Base-by-base conservation (phyloP, 2,329 filamentous ascomycete genomes). In the Penicillium corylophilum region DNA sequence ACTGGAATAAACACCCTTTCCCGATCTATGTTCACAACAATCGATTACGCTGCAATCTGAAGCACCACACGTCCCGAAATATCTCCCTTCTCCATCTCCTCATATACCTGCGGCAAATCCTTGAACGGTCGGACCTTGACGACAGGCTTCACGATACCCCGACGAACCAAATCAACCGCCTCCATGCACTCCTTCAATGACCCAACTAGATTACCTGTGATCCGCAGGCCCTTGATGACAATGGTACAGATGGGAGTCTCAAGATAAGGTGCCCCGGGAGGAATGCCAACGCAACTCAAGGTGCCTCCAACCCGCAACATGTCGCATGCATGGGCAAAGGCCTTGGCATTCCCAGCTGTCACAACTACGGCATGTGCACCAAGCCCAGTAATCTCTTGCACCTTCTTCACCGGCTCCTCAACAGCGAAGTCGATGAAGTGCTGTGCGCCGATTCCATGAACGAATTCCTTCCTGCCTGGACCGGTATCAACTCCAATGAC, bases 161-260 rank as follows among this genome's bases (percentile, higher is more conserved):
- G 64, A 33, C 71, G 61, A 1, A 77, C 74, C 50, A 75, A 55
- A 29, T 77, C 73, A 18, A 77, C 74, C 0, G 75, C 75, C 51
- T 77, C 75, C 60, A 77, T 65, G 39, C 74, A 77, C 54, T 78
- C 76, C 52, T 73, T 74, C 55, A 77, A 55, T 5, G 70, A 75
- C 0, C 74, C 75, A 4, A 77, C 70, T 33, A 78, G 60, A 44
- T 76, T 78, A 1, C 74, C 74, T 2, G 68, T 70, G 41, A 77
- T 72, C 46, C 61, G 71, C 26, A 78, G 52, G 1, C 75, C 74
- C 57, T 72, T 76, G 57, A 78, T 77, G 23, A 77, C 73, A 47
- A 78, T 77, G 0, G 70, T 69, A 24, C 69, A 68, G 40, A 78
- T 72, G 3, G 69, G 67, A 2, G 71, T 77, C 48, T 75, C 67